Conservation (phyloP, 2,329 filamentous ascomycete genomes). For the Sporothrix variecibatus region DNA sequence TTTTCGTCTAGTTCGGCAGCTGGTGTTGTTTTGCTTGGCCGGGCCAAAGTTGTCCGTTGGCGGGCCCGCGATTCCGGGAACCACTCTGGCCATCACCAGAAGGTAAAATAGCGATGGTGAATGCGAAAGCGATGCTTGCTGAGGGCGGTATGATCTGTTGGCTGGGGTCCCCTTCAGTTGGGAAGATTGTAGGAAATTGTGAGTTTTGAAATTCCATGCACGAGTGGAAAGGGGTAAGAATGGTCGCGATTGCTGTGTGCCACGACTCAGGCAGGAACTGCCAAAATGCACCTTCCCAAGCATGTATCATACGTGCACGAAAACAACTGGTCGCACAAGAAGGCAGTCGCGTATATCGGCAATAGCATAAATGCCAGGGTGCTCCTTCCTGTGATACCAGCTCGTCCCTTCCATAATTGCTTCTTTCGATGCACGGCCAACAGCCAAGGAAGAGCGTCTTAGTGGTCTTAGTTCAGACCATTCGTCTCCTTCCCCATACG, state of each 20-base stretch:
- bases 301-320: not conserved
- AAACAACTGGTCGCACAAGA: not conserved
- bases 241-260: not conserved
- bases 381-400: conserved; percentile 1
- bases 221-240: not conserved
- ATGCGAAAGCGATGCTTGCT: no score
- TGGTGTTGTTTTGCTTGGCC: not conserved
- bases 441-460: not conserved
- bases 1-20: not conserved
- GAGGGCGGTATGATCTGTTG: not conserved
- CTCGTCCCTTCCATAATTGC: not conserved
- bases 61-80: not conserved
- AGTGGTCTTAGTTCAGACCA: no score
- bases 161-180: no score
- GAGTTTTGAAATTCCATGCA: not conserved
- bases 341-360: not conserved
- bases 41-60: not conserved
- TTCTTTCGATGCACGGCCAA: no score
- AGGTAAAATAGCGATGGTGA: no score
- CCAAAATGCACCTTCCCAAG: not conserved
- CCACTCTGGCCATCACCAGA: not conserved
- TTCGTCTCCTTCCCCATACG: not conserved
- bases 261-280: not conserved
- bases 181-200: not conserved
- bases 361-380: not conserved